Percentiles rank a stretch among this genome's conserved stretches.
Conservation (phyloP, 345 rosid genomes). For the Citropsis articulata region DNA sequence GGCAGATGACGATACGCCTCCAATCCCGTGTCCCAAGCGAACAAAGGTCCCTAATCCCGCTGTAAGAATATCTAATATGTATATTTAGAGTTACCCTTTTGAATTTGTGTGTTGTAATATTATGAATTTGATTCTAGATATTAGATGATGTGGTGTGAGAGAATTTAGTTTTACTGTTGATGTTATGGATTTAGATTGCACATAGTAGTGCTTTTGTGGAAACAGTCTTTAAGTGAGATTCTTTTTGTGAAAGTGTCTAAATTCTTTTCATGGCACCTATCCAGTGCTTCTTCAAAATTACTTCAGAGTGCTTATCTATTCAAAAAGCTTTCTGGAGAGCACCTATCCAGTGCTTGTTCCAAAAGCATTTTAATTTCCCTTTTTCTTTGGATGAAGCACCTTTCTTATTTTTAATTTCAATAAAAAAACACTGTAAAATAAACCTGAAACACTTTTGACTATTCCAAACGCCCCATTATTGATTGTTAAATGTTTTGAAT, state of each 20-base stretch:
- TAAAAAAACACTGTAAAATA: neutral
- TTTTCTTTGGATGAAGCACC: no score
- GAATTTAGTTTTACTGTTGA: neutral
- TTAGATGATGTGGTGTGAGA: neutral
- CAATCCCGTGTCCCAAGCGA: slow-evolving; percentile 14
- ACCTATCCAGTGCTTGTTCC: no score
- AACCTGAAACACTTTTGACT: neutral
- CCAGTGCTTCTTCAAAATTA: no score
- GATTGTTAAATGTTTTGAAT: neutral
- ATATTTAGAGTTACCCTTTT: neutral
- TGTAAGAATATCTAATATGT: slow-evolving; percentile 21
- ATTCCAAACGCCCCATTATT: neutral
- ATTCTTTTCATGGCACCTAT: neutral
- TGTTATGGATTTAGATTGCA: neutral
- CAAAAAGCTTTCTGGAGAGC: no score
- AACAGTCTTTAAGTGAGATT: neutral
- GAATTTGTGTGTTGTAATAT: neutral
- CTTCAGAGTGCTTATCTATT: no score
- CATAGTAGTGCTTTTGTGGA: neutral
- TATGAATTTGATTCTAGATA: neutral
- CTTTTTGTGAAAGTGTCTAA: neutral
- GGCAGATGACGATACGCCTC: slow-evolving; percentile 30
- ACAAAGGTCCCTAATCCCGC: slow-evolving; percentile 14
- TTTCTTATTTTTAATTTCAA: no score
- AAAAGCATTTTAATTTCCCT: no score